These are phyloP conservation scores for Globisporangium cylindrosporum DNA, from an alignment of 352 stramenopile genomes.

Conservation along the genomic window DNA sequence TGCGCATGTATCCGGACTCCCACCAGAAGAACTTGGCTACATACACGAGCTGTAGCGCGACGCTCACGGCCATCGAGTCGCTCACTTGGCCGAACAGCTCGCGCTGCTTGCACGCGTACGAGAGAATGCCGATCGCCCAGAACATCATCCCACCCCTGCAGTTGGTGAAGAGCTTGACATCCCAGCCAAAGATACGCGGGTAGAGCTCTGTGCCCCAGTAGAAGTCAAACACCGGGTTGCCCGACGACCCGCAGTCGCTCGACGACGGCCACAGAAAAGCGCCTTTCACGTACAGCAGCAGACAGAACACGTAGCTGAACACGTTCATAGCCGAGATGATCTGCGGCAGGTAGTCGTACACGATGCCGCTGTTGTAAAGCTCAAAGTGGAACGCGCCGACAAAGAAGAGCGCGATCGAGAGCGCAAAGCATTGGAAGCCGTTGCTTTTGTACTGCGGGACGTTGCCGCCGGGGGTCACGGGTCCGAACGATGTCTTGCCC, in stretches of 20 bases:
- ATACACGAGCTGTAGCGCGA: constrained; percentile 92
- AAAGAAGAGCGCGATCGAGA: constrained; percentile 82
- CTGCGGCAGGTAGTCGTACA: constrained; percentile 87
- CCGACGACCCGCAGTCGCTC: constrained; percentile 89
- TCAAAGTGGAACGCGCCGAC: constrained; percentile 44
- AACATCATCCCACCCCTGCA: constrained; percentile 97
- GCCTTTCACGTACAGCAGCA: constrained; percentile 92
- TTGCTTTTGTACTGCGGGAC: constrained; percentile 92
- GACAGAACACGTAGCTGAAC: constrained; percentile 93
- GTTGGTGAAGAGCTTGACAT: constrained; percentile 98
- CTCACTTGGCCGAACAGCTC: constrained; percentile 74
- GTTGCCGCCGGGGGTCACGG: constrained; percentile 86
- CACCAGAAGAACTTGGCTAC: constrained; percentile 98
- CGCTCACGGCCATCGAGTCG: constrained; percentile 88
- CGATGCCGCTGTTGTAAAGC: constrained; percentile 63
- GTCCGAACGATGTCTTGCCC: constrained; percentile 83
- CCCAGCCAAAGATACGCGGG: constrained; percentile 88
- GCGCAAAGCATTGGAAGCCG: constrained; percentile 88
- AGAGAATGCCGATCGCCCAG: constrained; percentile 91
- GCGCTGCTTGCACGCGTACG: constrained; percentile 89
- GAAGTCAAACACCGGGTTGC: constrained; percentile 94
- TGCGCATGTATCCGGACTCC: constrained; percentile 96
- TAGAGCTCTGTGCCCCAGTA: constrained; percentile 98
- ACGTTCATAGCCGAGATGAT: constrained; percentile 93
- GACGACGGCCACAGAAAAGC: constrained; percentile 82